Base-by-base conservation (phyloP, 2,329 filamentous ascomycete genomes). In the Bipolaris bicolor region DNA sequence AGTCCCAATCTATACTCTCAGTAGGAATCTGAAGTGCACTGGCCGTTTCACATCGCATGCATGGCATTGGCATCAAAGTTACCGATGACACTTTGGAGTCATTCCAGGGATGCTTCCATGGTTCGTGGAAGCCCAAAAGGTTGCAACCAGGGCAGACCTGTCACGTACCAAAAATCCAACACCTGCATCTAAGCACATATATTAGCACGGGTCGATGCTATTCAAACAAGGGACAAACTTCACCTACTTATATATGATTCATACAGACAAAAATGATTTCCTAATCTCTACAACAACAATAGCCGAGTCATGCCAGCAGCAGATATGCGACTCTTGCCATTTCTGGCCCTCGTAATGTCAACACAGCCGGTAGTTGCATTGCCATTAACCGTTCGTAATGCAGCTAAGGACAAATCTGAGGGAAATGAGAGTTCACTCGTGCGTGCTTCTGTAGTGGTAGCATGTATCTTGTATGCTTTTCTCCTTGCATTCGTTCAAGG, bases 401-500 rank as follows among this genome's bases (percentile, higher is more conserved):
- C 9, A 18, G 51, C 44, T 24, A 41, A 45, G 3, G 7, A 16
- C 20, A 16, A 47, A n/a, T 46, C 58, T n/a, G 34, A 34, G 3
- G 9, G 60, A 20, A 49, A 49, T 16, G 63, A 62, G 48, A 49
- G 46, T 18, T 48, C 61, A 22, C 24, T 31, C 2, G 22, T 60
- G 24, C 59, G 63, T 16, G 56, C 52, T 7, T 36, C 50, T 10
- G 62, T 62, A 5, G 59, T 64, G 9, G 49, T 59, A 3, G 26
- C 62, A 11, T 68, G 66, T 39, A 52, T 68, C 2, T 7, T 52
- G 6, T 63, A 57, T 36, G 56, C 56, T 2, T 61, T 64, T 20
- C 5, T 63, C 18, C 63, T 69, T 10, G 63, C 63, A n/a, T 24
- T 62, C 22, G 49, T 57, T 15, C 65, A 66, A 57, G 66, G 65